These are phyloP conservation scores for Choiromyces venosus DNA, from an alignment of 495 filamentous ascomycete genomes.

Conservation along the genomic window DNA sequence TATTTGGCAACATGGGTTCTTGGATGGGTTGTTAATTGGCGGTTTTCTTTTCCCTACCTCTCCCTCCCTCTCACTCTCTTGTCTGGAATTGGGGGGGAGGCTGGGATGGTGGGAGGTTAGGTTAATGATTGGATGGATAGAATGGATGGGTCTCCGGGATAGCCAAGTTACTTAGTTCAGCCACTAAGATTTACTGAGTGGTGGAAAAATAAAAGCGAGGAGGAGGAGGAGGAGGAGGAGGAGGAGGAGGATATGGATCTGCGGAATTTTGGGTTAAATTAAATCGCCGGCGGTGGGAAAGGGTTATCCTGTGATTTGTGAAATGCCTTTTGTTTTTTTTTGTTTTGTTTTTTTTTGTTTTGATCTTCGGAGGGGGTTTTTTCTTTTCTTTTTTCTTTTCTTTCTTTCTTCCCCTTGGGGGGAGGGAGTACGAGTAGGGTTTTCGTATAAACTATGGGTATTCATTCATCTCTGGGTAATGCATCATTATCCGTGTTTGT, in stretches of 20 bases:
- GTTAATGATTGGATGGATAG: not conserved
- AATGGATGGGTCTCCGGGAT: not conserved
- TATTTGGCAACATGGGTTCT: not conserved
- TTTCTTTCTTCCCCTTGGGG: constrained; percentile 12
- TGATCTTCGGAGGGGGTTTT: constrained; percentile 28
- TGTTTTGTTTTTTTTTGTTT: constrained; percentile 23
- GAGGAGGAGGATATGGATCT: not conserved
- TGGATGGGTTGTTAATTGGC: not conserved
- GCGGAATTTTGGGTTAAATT: constrained; percentile 9
- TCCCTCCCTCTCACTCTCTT: constrained; percentile 6
- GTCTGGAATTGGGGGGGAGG: constrained; percentile 19
- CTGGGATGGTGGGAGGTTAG: not conserved
- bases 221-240: not conserved
- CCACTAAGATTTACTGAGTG: not conserved
- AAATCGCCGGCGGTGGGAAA: constrained; percentile 15
- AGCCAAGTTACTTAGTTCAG: not conserved
- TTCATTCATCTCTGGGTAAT: not conserved
- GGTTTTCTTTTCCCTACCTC: not conserved
- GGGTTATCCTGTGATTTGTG: constrained; percentile 19
- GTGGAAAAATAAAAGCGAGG: not conserved
- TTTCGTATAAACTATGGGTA: constrained; percentile 3
- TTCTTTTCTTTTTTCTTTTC: constrained; percentile 17
- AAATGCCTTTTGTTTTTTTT: constrained; percentile 4
- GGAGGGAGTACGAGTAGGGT: constrained; percentile 7
- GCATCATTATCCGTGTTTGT: constrained; percentile 6